Base-by-base conservation (phyloP, 257 asterid genomes). In the Solanum chmielewskii region DNA sequence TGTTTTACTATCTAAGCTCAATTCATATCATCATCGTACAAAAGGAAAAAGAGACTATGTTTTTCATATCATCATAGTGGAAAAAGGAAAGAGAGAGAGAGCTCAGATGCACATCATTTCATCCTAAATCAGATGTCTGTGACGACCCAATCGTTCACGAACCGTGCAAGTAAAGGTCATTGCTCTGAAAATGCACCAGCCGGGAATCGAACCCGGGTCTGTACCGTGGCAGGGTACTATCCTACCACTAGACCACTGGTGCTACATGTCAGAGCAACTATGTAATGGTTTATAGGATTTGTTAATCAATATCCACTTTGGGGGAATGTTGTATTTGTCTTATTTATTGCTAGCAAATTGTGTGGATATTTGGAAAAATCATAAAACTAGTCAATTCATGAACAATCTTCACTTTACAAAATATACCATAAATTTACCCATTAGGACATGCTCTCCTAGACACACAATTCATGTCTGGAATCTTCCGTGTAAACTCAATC, bases 161-260 rank as follows among this genome's bases (percentile, higher is more conserved):
- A 0, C 4, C 0, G 9, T 66, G 73, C 33, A 23, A 64, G 6
- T 4, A 4, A 4, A 64, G 5, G 25, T 62, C 18, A n/a, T 11
- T 66, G 31, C 20, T 13, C 56, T n/a, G n/a, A n/a, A 7, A 3
- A 3, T 66, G 98, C 97, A 94, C 93, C 95, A 94, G 96, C 95
- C 91, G 93, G 97, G 95, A 93, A 93, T 93, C 92, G 95, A 94
- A 93, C 97, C 92, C 93, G 94, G 94, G 94, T 93, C 94, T 93
- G 92, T 93, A 94, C 96, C 93, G 94, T 94, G 97, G 94, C 94
- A 93, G 97, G 93, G 94, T 93, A 92, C 93, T 94, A 93, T 93
- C 92, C 52, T 45, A 45, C 52, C 6, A 45, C 52, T 45, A 45
- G 52, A 45, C 52, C 52, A 45, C 52, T 12, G 15, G 52, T 45